phyloP scores from a whole-genome alignment of 108 stramenopile species.

The Pseudonitzschia multistriata region DNA sequence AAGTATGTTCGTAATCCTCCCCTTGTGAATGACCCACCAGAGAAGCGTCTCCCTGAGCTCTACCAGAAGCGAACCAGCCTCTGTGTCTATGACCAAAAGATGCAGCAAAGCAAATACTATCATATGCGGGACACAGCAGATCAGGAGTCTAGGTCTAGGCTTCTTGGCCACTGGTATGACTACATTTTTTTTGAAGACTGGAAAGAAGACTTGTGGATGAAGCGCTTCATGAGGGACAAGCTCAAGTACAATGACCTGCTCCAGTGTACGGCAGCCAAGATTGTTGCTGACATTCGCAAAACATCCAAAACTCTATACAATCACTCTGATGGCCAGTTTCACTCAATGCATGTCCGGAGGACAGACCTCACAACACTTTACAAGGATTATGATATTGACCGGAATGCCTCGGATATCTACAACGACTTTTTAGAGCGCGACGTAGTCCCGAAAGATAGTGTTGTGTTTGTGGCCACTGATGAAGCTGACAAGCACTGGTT shows the following conservation, averaged over 20 bases:
- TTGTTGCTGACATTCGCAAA: conserved; percentile 27
- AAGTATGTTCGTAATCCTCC: conserved; percentile 43
- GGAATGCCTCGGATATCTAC: conserved; percentile 64
- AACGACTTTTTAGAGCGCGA: conserved; percentile 54
- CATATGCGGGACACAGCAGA: conserved; percentile 49
- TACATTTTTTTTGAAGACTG: conserved; percentile 86
- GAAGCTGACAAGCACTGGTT: conserved; percentile 42
- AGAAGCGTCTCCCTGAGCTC: conserved; percentile 42
- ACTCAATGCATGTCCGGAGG: conserved; percentile 77
- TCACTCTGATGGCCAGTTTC: conserved; percentile 50
- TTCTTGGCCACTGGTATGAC: conserved; percentile 85
- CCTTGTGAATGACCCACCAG: conserved; percentile 48
- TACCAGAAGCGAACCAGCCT: conserved; percentile 50
- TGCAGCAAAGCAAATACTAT: conserved; percentile 62
- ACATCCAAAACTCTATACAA: conserved; percentile 24
- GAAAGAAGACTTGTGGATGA: conserved; percentile 66
- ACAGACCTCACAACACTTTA: conserved; percentile 46
- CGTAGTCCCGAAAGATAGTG: conserved; percentile 29
- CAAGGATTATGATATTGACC: conserved; percentile 24
- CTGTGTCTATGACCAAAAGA: conserved; percentile 61
- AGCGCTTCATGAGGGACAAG: conserved; percentile 81
- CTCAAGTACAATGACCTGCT: conserved; percentile 82
- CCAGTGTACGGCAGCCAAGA: conserved; percentile 76
- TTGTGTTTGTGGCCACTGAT: conserved; percentile 61
- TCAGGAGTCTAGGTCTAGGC: conserved; percentile 35